Conservation (phyloP, 192 early-diverging fungal species). For the Lobosporangium transversale region DNA sequence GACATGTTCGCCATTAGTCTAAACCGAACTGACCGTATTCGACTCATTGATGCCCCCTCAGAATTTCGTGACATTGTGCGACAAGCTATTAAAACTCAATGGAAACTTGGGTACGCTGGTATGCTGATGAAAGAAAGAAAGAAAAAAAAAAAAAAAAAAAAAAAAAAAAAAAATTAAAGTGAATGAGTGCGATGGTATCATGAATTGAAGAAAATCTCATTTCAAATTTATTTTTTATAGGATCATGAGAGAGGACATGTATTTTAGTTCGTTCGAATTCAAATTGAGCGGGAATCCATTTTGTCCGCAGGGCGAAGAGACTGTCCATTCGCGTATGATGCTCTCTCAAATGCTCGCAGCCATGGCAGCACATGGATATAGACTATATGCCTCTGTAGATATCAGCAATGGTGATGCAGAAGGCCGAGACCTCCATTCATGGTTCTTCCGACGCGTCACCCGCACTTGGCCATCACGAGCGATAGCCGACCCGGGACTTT, state of each 20-base stretch:
- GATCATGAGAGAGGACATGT: slow-evolving; percentile 9
- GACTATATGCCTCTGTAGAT: slow-evolving; percentile 23
- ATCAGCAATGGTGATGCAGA: slow-evolving; percentile 7
- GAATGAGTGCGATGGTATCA: too few species aligned
- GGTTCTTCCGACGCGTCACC: slow-evolving; percentile 23
- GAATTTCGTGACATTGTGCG: not conserved
- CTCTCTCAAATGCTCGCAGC: slow-evolving; percentile 28
- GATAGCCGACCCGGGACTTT: too few species aligned
- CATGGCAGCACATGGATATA: slow-evolving; percentile 10
- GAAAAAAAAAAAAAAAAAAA: too few species aligned
- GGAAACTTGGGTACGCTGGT: slow-evolving; percentile 30
- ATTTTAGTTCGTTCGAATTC: slow-evolving; percentile 12
- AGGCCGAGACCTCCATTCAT: slow-evolving; percentile 5
- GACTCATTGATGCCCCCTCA: slow-evolving; percentile 19
- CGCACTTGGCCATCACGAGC: slow-evolving; percentile 17
- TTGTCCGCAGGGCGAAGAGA: not conserved
- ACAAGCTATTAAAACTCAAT: slow-evolving; percentile 13
- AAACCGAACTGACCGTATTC: slow-evolving; percentile 26
- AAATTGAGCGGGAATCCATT: slow-evolving; percentile 35
- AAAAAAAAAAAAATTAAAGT: too few species aligned
- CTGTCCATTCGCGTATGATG: slow-evolving; percentile 27
- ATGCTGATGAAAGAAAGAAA: too few species aligned
- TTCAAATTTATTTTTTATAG: too few species aligned
- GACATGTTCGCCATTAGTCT: slow-evolving; percentile 37
- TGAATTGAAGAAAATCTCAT: too few species aligned